Evolutionary conservation across 768 basidiomycete genomes (phyloP), one percentile per base, ranked within the genome.

Genomic region (Boletus speciosus): DNA sequence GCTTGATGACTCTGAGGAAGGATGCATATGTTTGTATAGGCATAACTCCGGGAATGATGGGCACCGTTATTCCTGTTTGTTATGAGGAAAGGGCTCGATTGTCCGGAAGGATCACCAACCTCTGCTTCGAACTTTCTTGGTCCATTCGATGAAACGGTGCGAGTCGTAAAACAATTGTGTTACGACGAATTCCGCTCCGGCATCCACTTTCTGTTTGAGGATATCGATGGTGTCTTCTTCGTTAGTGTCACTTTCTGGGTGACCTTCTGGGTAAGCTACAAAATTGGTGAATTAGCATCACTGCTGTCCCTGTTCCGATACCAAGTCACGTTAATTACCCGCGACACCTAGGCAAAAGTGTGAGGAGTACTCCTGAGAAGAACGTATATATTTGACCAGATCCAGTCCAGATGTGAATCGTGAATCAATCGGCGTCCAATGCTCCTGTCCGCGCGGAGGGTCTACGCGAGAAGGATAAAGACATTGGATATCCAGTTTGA

Each of bases 81-180:
- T 1, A 35, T 68, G 31, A 64, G 58, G 12, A 50, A 23, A 48
- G 16, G 32, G 11, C 23, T 34, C 2, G 27, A n/a, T 37, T 19
- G 15, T 35, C 32, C 15, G 19, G 15, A 45, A 31, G 11, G 25
- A 10, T 21, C 32, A 43, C 79, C 37, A 55, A 93, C 94, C 95
- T 70, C 75, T 83, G 16, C 72, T 74, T 55, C 93, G 77, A 45
- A 94, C 81, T 65, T 81, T 84, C 62, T 76, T 70, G 23, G 86
- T 71, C 97, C 97, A 99, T 15, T 72, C 64, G 31, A 93, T 69
- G 73, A 97, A 98, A 15, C 80, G 79, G 46, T 93, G 85, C n/a
- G 88, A 83, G 66, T 99, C 96, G 72, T 98, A 99, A 72, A 99
- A 99, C 6, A 98, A 77, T 63, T 99, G 97, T 0, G 97, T 98